phyloP scores from a whole-genome alignment of 2,329 filamentous ascomycete genomes.

The Xylaria digitata region DNA sequence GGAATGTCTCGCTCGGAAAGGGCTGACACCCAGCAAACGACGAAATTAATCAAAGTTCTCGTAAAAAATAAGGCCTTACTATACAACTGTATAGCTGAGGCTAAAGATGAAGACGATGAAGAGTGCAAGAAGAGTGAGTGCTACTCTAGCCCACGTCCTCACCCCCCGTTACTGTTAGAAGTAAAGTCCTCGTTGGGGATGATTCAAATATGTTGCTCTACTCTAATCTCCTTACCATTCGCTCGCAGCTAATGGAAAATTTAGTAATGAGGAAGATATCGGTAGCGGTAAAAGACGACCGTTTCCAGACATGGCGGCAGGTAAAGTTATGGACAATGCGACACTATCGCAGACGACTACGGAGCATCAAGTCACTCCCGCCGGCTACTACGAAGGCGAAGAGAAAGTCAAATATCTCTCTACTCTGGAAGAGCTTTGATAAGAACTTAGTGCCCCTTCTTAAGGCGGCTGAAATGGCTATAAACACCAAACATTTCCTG shows the following conservation, averaged over 20 bases:
- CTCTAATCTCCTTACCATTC: background rate
- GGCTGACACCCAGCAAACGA: slow-evolving; percentile 6
- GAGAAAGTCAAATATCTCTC: background rate
- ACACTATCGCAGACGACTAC: background rate
- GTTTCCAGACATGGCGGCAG: slow-evolving; percentile 23
- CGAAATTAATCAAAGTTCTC: slow-evolving; percentile 11
- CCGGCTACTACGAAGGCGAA: too few relatives aligned
- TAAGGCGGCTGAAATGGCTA: slow-evolving; percentile 4
- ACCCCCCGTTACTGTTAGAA: background rate
- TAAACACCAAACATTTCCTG: background rate
- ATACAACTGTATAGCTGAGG: background rate
- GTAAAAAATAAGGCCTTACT: background rate
- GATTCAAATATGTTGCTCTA: too few relatives aligned
- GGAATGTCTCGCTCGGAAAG: background rate
- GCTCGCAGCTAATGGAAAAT: background rate
- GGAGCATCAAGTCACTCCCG: background rate
- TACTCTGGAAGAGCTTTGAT: background rate
- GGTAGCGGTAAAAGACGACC: background rate
- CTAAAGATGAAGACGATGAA: background rate
- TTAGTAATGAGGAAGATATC: slow-evolving; percentile 19
- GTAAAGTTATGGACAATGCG: slow-evolving; percentile 11
- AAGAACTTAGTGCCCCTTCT: slow-evolving; percentile 12
- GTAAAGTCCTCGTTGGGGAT: too few relatives aligned
- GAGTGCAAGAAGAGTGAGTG: slow-evolving; percentile 13
- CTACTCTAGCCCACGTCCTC: background rate